These are phyloP conservation scores for Lentinula aciculospora DNA, from an alignment of 768 basidiomycete species.

Conservation along the genomic window DNA sequence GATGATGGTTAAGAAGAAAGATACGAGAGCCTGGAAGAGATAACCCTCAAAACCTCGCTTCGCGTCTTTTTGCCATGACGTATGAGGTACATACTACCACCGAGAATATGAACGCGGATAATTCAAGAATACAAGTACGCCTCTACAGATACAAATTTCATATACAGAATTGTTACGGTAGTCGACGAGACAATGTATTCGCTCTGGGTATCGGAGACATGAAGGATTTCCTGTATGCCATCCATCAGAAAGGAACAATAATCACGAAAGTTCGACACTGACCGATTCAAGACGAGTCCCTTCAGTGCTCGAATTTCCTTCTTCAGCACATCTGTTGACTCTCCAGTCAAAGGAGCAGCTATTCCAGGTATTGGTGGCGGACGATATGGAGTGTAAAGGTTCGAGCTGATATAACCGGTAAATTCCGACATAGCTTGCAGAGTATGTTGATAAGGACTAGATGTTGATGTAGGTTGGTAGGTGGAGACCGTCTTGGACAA, in stretches of 20 bases:
- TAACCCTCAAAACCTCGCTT: background rate
- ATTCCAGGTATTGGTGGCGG: conserved; percentile 20
- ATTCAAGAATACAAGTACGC: too few relatives aligned
- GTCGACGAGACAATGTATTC: background rate
- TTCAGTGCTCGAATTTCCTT: conserved; percentile 75
- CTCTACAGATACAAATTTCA: too few relatives aligned
- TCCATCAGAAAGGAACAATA: background rate
- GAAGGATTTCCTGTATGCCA: conserved; percentile 20
- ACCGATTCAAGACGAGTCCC: conserved; percentile 74
- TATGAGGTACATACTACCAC: background rate
- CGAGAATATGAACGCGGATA: too few relatives aligned
- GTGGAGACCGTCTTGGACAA: conserved; percentile 33
- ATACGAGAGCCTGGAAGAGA: background rate
- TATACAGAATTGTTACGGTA: background rate
- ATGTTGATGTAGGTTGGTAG: conserved; percentile 18
- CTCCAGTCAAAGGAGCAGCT: conserved; percentile 16
- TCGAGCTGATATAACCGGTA: conserved; percentile 74
- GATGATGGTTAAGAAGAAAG: conserved; percentile 16
- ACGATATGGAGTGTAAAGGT: conserved; percentile 55
- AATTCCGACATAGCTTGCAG: conserved; percentile 65
- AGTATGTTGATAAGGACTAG: conserved; percentile 49
- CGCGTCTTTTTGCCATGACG: conserved; percentile 5
- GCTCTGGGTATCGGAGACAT: conserved; percentile 15
- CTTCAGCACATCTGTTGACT: conserved; percentile 64
- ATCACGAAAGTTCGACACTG: conserved; percentile 17